Conservation (phyloP, 768 basidiomycete species). For the Podaxis pistillaris region DNA sequence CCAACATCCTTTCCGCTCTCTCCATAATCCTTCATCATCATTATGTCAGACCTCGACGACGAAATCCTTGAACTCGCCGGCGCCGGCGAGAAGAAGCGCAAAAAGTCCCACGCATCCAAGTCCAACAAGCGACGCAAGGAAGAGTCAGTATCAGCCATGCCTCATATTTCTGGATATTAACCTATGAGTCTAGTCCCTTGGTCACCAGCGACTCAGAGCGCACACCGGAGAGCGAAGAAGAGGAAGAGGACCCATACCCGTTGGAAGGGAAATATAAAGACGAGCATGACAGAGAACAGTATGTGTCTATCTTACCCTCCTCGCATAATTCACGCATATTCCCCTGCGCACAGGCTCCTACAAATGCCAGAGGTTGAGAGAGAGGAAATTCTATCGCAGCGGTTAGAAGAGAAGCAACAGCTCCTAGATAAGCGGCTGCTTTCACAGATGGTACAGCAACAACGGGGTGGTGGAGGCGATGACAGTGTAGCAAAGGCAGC, state of each 20-base stretch:
- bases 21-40: constrained; percentile 4
- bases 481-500: constrained; percentile 71
- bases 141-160: constrained; percentile 48
- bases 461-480: constrained; percentile 46
- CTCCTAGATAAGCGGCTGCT: constrained; percentile 69
- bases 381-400: constrained; percentile 79
- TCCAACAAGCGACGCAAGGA: constrained; percentile 65
- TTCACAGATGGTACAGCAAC: constrained; percentile 70
- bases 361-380: constrained; percentile 84
- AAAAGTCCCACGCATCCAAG: constrained; percentile 46
- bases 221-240: constrained; percentile 64
- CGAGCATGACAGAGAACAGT: constrained; percentile 81
- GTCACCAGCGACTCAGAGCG: constrained; percentile 51
- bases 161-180: constrained; percentile 11
- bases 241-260: constrained; percentile 72
- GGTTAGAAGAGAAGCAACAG: constrained; percentile 79
- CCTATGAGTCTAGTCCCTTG: constrained; percentile 12
- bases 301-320: constrained; percentile 29
- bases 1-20: not conserved
- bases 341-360: constrained; percentile 54
- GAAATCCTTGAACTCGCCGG: constrained; percentile 83
- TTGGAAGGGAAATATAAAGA: constrained; percentile 90
- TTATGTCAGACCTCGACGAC: constrained; percentile 58
- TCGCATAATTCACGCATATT: not conserved
- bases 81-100: constrained; percentile 63